A percentile compares a stretch with the other conserved stretches of the same genome.
Conservation (phyloP, 2,329 filamentous ascomycete genomes). For the Trichocomaceae sp. region DNA sequence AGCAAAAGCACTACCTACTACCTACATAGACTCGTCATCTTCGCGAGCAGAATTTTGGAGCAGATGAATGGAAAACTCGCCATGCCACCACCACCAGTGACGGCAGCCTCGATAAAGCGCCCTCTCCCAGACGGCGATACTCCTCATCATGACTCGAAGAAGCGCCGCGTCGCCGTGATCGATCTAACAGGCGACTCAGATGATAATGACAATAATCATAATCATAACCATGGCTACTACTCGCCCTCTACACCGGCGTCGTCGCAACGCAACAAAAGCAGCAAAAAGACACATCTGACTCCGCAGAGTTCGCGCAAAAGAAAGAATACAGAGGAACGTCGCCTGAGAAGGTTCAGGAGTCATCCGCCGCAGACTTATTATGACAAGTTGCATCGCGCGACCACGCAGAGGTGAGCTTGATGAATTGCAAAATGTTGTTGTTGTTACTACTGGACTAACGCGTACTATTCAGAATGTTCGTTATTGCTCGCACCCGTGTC, state of each 20-base stretch:
- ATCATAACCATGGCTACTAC: too few species aligned
- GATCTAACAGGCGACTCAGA: conserved; percentile 16
- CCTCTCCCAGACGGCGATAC: not conserved
- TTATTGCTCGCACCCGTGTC: conserved; percentile 46
- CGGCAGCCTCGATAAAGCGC: not conserved
- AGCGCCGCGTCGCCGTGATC: not conserved
- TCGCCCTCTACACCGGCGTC: not conserved
- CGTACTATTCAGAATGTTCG: conserved; percentile 44
- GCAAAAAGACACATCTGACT: not conserved
- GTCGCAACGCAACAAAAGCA: not conserved
- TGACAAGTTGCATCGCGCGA: conserved; percentile 43
- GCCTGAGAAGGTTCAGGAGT: conserved; percentile 35
- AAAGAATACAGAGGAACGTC: conserved; percentile 29
- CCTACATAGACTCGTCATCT: too few species aligned
- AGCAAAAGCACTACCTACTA: too few species aligned
- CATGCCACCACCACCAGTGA: not conserved
- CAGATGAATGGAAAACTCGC: too few species aligned
- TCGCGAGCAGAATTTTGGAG: too few species aligned
- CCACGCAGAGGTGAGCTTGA: conserved; percentile 38
- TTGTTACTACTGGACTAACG: too few species aligned
- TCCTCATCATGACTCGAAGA: not conserved
- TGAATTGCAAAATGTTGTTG: too few species aligned
- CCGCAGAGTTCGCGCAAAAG: not conserved
- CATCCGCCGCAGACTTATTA: conserved; percentile 43
- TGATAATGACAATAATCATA: conserved; percentile 15